These are phyloP conservation scores for Dissophora ornata DNA, from an alignment of 192 early-diverging fungal genomes.

Conservation along the genomic window DNA sequence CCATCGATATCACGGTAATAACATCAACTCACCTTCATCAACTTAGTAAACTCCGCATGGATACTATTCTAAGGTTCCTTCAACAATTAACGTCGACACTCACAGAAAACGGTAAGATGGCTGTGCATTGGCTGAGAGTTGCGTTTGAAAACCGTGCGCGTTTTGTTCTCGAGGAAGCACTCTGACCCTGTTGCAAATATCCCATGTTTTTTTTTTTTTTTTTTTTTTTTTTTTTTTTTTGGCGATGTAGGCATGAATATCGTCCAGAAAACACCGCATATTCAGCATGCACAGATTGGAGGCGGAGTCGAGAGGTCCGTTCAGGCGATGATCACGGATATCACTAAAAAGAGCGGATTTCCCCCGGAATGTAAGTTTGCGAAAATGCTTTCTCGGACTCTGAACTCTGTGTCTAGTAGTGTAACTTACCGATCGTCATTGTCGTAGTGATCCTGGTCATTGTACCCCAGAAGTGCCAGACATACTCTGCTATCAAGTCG, in stretches of 20 bases:
- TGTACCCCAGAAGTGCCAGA: conserved; percentile 29
- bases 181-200: too few relatives aligned
- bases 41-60: too few relatives aligned
- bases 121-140: too few relatives aligned
- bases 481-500: conserved; percentile 32
- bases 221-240: conserved; percentile 7
- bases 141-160: too few relatives aligned
- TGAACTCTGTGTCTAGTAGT: too few relatives aligned
- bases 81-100: conserved; percentile 70
- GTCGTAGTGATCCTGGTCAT: conserved; percentile 47
- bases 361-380: conserved; percentile 28
- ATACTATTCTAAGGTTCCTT: too few relatives aligned
- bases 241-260: conserved; percentile 39
- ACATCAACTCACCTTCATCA: too few relatives aligned
- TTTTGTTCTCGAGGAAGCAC: too few relatives aligned
- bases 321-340: conserved; percentile 66
- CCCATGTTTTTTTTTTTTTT: too few relatives aligned
- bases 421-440: too few relatives aligned
- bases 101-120: conserved; percentile 69
- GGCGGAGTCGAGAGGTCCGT: conserved; percentile 73
- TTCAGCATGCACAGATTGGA: conserved; percentile 57
- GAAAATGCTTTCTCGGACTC: conserved; percentile 6
- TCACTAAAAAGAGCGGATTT: conserved; percentile 60
- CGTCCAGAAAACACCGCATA: conserved; percentile 25
- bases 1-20: too few relatives aligned